Conservation (phyloP, 345 rosid species). For the Euphorbia lathyris region DNA sequence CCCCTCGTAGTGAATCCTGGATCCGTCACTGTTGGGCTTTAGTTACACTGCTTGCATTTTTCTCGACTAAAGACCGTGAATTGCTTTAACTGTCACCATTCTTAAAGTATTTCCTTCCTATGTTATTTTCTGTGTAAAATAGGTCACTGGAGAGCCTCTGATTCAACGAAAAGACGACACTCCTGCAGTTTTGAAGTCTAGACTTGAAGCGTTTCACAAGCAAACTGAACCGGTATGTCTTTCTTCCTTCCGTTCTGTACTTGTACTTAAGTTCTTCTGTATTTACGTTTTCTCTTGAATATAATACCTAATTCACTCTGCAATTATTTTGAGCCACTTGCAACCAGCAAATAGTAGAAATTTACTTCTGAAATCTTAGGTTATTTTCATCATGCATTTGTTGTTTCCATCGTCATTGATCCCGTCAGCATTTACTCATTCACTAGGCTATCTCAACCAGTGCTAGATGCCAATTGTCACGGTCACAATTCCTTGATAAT, state of each 20-base stretch:
- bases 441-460: no score
- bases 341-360: background rate
- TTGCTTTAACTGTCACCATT: background rate
- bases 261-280: no score
- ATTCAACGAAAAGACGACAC: conserved; percentile 94
- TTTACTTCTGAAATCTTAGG: background rate
- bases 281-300: background rate
- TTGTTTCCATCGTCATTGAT: background rate
- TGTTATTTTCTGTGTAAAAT: background rate
- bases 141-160: conserved; percentile 89
- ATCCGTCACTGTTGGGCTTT: no score
- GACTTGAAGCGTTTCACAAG: conserved; percentile 85
- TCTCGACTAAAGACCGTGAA: background rate
- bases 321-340: background rate
- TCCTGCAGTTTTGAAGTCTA: conserved; percentile 74
- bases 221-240: conserved; percentile 76
- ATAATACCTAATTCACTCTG: background rate
- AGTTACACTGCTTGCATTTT: background rate
- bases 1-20: no score
- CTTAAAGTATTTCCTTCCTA: background rate
- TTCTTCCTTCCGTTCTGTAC: background rate
- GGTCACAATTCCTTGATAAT: no score
- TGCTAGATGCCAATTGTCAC: no score
- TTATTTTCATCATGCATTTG: background rate
- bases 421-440: no score